Evolutionary conservation across 805 yeast species (phyloP), one percentile per base, ranked within the genome.

Genomic region (Candida parachauliodes): DNA sequence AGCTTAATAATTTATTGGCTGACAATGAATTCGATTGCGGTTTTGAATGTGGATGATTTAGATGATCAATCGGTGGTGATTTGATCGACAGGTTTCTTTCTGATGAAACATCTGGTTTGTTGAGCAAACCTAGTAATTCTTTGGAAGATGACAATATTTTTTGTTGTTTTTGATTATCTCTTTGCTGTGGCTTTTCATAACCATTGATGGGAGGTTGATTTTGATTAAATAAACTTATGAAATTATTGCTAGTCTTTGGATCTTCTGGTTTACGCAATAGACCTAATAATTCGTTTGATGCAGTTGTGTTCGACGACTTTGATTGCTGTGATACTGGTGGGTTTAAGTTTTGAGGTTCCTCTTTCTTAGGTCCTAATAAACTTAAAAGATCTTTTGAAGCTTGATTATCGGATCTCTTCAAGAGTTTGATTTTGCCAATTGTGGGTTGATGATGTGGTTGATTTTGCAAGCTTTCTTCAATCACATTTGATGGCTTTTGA

Each of bases 361-460:
- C 29, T 15, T 35, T 30, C 16, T 35, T 39, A 4, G 43, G 32
- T 11, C 43, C 43, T 19, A 47, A 31, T 17, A 47, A 33, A 25
- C 43, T 39, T 30, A 52, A 39, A 14, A 52, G 40, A 22, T 42
- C 49, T 14, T 15, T 35, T 19, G 38, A 19, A 5, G 34, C 21
- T 17, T 36, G 31, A 8, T 46, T 37, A 24, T 37, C 44, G 1
- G 56, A 42, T 38, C 59, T 50, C 42, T 55, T 60, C 43, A 62
- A 52, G 9, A 63, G 40, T 11, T 54, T 59, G 8, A 59, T 42
- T 39, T 60, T 57, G 12, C 44, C 37, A 2, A 46, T 44, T 30
- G 37, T 11, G 10, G 35, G 35, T 32, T 22, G 35, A 9, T 28
- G 35, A 5, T 32, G 28, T 12, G 4, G 34, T 22, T 22, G 27